These are phyloP conservation scores for Ogataea hybrid DNA, from an alignment of 1,139 yeast species.

Conservation along the genomic window DNA sequence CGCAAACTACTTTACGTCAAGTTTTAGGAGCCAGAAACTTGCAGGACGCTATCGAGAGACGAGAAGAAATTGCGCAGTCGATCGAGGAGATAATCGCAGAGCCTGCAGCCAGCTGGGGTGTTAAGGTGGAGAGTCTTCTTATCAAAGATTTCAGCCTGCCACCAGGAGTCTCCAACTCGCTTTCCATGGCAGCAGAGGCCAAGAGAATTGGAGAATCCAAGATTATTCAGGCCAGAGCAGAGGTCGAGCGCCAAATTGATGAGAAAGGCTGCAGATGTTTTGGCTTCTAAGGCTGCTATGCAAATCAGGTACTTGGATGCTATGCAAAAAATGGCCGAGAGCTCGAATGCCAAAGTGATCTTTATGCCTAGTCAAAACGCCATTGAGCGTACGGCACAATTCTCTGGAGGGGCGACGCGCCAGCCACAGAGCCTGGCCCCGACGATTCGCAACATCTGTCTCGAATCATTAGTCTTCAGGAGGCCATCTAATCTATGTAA, in stretches of 20 bases:
- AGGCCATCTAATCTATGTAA: conserved; percentile 3
- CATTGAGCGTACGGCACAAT: conserved; percentile 30
- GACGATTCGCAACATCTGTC: conserved; percentile 7
- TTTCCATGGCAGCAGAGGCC: conserved; percentile 76
- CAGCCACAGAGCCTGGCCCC: conserved; percentile 1
- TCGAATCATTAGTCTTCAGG: conserved; percentile 9
- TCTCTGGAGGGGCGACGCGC: conserved; percentile 15
- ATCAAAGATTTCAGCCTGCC: conserved; percentile 67
- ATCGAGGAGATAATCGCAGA: conserved; percentile 62
- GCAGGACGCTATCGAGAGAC: conserved; percentile 73
- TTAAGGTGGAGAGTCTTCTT: conserved; percentile 62
- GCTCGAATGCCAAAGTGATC: conserved; percentile 63
- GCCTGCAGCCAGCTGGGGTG: conserved; percentile 74
- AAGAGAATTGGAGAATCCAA: conserved; percentile 76
- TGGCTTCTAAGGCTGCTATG: conserved; percentile 76
- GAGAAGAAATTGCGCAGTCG: conserved; percentile 69
- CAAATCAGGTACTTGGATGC: conserved; percentile 79
- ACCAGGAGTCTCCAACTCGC: conserved; percentile 54
- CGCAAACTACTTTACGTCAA: conserved; percentile 73
- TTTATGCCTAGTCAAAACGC: conserved; percentile 61
- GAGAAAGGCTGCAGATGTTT: conserved; percentile 78
- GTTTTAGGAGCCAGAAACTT: conserved; percentile 66
- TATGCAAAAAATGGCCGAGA: conserved; percentile 71
- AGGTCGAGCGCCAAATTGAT: conserved; percentile 74
- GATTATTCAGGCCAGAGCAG: conserved; percentile 74